Base-by-base conservation (phyloP, 169 alveolate genomes). In the Cyclospora cayetanensis region DNA sequence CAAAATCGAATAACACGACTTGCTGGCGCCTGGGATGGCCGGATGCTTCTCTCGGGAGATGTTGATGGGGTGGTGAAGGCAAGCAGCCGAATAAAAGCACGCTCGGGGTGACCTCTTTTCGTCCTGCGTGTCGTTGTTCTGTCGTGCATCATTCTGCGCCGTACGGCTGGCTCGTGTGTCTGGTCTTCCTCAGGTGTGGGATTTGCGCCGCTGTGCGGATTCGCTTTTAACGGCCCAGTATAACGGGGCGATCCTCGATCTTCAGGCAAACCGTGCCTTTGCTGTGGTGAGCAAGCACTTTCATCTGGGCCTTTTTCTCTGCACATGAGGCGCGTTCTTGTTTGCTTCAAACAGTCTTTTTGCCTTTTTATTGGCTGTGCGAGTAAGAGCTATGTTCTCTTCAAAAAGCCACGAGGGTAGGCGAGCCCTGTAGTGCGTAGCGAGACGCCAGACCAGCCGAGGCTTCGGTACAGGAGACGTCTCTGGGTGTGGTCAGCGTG, bases 41-140 rank as follows among this genome's bases (percentile, higher is more conserved):
- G 82, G 63, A 89, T 76, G 93, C 66, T 89, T 68, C 27, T 89
- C 34, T 65, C 93, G 0, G 93, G 93, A 22, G 93, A 89, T 41
- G 53, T 74, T 18, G 93, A 89, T 60, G 93, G 93, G 20, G 93
- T 89, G n/a, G 84, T 89, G 60, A 89, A 89, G 82, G 93, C n/a
- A 39, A 89, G 34, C 27, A 37, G 74, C n/a, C 42, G 7, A 22
- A 12, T 60, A 12, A 60, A 60, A 5, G 0, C 27, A n/a, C n/a
- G 11, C n/a, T n/a, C n/a, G 15, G 60, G 60, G 7, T 1, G 11
- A 1, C 20, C 20, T 46, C 60, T 46, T 46, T 46, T 46, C 29
- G 0, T 46, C 20, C 20, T 46, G 15, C 15, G 7, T 46, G 22
- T 46, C 15, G 39, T 9, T 25, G 1, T 9, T 76, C 5, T 31